Evolutionary conservation across 2,329 filamentous ascomycete genomes (phyloP), one percentile per base, ranked within the genome.

Genomic region (Ophiosphaerella herpotricha): DNA sequence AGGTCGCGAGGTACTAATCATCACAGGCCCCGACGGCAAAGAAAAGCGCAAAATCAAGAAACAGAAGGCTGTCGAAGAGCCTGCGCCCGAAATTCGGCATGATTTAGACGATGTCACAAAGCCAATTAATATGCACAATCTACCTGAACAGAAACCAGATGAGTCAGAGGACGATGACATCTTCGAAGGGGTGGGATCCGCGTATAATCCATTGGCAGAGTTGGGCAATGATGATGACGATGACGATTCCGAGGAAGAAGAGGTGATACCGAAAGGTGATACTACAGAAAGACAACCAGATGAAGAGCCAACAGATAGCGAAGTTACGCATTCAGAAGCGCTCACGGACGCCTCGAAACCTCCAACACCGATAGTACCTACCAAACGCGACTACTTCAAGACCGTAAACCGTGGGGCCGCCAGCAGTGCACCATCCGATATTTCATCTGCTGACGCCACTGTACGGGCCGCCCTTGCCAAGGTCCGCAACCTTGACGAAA

Each of bases 381-480:
- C 34, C 2, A 63, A 63, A 58, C 60, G 57, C 37, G 59, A 68
- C 41, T 61, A 65, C 43, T 60, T 66, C 46, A 54, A 49, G 39
- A 39, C 56, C 8, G 55, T 50, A 40, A 32, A 51, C 14, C 56
- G 47, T 38, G 42, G 26, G 5, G 47, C 39, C 6, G 39, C 44
- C 26, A 36, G 44, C 42, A 62, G 29, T 57, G 71, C 37, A 59
- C 75, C 77, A 40, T 74, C 76, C 4, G 43, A 58, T 14, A 35
- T 58, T 12, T 63, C 64, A 24, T 61, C 81, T 4, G 82, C 87
- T 64, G 91, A 97, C 64, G 88, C 91, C 2, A 84, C 88, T 2
- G 87, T 96, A 55, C 81, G 91, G 57, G 91, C 90, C 3, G 91
- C 91, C 0, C 82, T 99, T 64, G 90, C 91, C 74, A 91, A 91